Evolutionary conservation across 306 rosid species (phyloP), one percentile per base, ranked within the genome.

Genomic region (Prosopis cineraria): DNA sequence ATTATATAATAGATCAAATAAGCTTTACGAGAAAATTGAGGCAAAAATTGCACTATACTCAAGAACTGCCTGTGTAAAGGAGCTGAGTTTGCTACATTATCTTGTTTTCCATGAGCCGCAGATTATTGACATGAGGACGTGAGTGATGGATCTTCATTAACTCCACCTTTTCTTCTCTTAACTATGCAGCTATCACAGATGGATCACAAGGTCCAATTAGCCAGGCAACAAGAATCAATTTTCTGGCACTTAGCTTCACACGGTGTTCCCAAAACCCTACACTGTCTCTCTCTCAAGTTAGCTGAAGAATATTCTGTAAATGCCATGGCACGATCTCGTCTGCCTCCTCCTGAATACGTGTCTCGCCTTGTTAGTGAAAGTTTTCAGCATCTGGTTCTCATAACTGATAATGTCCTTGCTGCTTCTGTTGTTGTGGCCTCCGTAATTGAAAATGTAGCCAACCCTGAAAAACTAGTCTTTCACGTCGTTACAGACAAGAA

Each of bases 241-340:
- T 89, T 83, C 78, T 93, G 97, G 97, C 87, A 90, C 78, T 78
- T 93, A 78, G 97, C 97, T 66, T 90, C 97, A 74, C 96, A 87
- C 58, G 97, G 96, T 68, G 86, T 90, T 59, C 97, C 97, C 31
- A 83, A 83, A 80, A 81, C 91, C 78, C 76, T 93, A 14, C 92
- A 90, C 82, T 93, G 97, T 84, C 89, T 93, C 58, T 89, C 85
- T 81, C 89, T 93, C 75, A 90, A 89, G 78, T 79, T 93, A 59
- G 96, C 97, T 20, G 96, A 93, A 78, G 97, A 93, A 80, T 93
- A 93, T 52, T 80, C 96, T 2, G 91, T 89, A 74, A 93, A 93
- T 66, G 88, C 93, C 43, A 41, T 74, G 77, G 96, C 97, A 36
- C 82, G 96, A 66, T 81, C 96, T 68, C 91, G 89, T 60, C 74